Evolutionary conservation across 495 filamentous ascomycete genomes (phyloP).

Genomic region (Aspergillus egyptiacus): DNA sequence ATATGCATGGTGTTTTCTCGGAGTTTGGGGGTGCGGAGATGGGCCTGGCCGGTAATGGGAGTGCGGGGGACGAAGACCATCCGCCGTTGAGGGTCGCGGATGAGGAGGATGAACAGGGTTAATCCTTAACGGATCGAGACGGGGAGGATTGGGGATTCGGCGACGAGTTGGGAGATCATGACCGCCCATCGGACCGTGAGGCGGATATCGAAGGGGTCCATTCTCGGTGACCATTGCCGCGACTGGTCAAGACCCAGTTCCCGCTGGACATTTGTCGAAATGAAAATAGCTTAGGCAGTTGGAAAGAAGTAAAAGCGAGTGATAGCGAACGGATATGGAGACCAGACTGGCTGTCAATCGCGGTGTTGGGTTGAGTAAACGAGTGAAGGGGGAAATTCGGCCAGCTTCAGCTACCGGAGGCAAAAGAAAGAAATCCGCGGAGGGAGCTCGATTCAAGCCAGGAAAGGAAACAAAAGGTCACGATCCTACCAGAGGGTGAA

Average conservation of each 20-base stretch:
- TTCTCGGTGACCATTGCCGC: slow-evolving; percentile 50
- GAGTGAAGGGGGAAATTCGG: slow-evolving; percentile 10
- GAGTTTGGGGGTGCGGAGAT: slow-evolving; percentile 27
- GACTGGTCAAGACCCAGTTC: slow-evolving; percentile 34
- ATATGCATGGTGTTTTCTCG: slow-evolving; percentile 18
- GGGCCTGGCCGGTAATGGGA: slow-evolving; percentile 13
- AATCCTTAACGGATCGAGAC: slow-evolving; percentile 31
- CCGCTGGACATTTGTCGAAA: slow-evolving; percentile 43
- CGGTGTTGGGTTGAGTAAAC: slow-evolving; percentile 12
- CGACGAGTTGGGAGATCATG: slow-evolving; percentile 32
- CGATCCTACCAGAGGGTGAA: slow-evolving; percentile 27
- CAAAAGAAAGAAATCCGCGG: slow-evolving; percentile 6
- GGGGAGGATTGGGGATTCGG: slow-evolving; percentile 30
- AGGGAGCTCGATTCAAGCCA: slow-evolving; percentile 11
- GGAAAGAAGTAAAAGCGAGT: not conserved
- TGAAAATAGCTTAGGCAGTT: not conserved
- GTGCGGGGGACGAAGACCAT: slow-evolving; percentile 22
- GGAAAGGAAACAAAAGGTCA: slow-evolving; percentile 18
- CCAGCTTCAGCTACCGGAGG: slow-evolving; percentile 12
- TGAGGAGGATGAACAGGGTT: slow-evolving; percentile 32
- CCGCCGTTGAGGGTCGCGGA: slow-evolving; percentile 23
- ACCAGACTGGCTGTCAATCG: slow-evolving; percentile 6
- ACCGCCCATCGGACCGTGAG: slow-evolving; percentile 24
- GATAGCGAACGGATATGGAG: not conserved
- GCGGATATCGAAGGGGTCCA: slow-evolving; percentile 36